Base-by-base conservation (phyloP, 768 basidiomycete species). In the Neoboletus magnificus region DNA sequence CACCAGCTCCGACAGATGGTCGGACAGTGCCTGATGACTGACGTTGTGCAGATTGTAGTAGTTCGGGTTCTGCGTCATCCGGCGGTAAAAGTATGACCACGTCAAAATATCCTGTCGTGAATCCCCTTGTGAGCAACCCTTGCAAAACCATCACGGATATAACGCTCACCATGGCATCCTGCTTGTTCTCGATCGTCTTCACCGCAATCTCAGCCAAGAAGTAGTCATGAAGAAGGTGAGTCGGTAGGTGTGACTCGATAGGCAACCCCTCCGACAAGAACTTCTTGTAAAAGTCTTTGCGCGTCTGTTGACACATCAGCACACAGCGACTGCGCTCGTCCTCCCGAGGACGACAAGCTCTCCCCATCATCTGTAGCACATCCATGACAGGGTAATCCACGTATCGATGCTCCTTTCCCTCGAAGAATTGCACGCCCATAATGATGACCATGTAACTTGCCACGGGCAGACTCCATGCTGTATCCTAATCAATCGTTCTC, bases 211-310 rank as follows among this genome's bases (percentile, higher is more conserved):
- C 97, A 0, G 96, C 93, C 48, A 98, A 81, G 84, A 98, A 98
- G 71, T 97, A 97, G 68, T 98, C 97, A 64, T 98, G 96, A 1
- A 99, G 75, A 55, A 89, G 76, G 68, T 93, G 88, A 0, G 91
- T 93, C 1, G 95, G 86, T 4, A 98, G 75, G 69, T 96, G 93
- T 0, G 92, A 95, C 70, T 99, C 97, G 60, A 98, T 97, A 7
- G 96, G 97, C 27, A 99, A 75, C n/a, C 96, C 97, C 69, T 98
- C 95, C 1, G 87, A 87, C 48, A 99, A 71, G 83, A 98, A 98
- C 72, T 98, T 98, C 76, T 94, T 96, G 81, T 95, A 98, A 73
- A 98, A 99, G 69, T 98, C 96, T 72, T 98, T 99, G 35, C 95
- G 82, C 0, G 93, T 96, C 71, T 96, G 92, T 64, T 98, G 96